phyloP scores from a whole-genome alignment of 495 filamentous ascomycete species.

The Cairneyella variabilis region DNA sequence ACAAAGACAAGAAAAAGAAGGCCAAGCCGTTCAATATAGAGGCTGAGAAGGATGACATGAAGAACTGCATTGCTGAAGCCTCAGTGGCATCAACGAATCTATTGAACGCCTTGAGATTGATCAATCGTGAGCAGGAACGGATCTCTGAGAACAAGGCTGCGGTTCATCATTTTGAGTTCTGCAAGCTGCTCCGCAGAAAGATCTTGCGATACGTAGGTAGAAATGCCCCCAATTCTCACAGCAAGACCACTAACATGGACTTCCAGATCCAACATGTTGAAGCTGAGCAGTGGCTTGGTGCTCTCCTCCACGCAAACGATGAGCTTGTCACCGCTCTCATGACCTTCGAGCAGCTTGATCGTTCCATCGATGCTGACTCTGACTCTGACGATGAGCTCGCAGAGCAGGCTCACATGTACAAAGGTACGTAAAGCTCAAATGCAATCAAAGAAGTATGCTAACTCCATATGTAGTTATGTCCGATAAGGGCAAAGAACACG shows the following conservation, averaged over 20 bases:
- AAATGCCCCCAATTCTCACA: background rate
- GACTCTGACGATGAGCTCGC: slow-evolving; percentile 77
- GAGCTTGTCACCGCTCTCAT: slow-evolving; percentile 87
- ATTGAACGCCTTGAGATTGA: slow-evolving; percentile 79
- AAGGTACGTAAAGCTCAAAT: no score
- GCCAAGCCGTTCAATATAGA: slow-evolving; percentile 72
- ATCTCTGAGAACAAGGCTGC: slow-evolving; percentile 81
- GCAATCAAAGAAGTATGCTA: no score
- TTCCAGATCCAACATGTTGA: slow-evolving; percentile 73
- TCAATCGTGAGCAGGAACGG: slow-evolving; percentile 84
- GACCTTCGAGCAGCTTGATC: slow-evolving; percentile 91
- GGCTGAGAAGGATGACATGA: slow-evolving; percentile 79
- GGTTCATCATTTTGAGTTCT: slow-evolving; percentile 73
- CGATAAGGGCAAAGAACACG: slow-evolving; percentile 43
- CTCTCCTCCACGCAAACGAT: slow-evolving; percentile 78
- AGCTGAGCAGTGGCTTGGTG: slow-evolving; percentile 74
- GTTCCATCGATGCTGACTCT: slow-evolving; percentile 93
- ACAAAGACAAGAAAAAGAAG: slow-evolving; percentile 45
- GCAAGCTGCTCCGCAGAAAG: slow-evolving; percentile 77
- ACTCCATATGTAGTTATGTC: slow-evolving; percentile 37
- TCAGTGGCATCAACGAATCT: slow-evolving; percentile 89
- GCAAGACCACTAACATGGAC: no score
- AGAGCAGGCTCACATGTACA: slow-evolving; percentile 51
- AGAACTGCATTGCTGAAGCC: slow-evolving; percentile 76
- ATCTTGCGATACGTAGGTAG: slow-evolving; percentile 73